Base-by-base conservation (phyloP, 352 stramenopile genomes). In the Globisporangium nodosum region DNA sequence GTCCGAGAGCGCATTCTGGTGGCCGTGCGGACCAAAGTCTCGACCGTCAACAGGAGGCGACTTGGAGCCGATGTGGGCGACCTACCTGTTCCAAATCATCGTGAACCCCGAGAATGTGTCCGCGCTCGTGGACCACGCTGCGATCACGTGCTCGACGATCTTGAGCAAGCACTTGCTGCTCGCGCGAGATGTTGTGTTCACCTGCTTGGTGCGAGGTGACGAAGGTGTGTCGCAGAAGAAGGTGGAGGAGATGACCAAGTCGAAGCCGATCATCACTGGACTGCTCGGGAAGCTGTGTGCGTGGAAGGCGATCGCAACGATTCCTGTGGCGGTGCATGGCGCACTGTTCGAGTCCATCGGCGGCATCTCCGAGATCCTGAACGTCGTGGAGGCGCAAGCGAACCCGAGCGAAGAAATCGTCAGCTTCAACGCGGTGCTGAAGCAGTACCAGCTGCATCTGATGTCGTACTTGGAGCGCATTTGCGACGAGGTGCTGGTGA, bases 271-370 rank as follows among this genome's bases (percentile, higher is more conserved):
- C 18, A 64, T 86, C 27, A 90, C 81, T 3, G 58, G 70, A n/a
- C 52, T 94, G 37, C 35, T 92, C 31, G 74, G 71, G 40, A 77
- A 77, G 16, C 33, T 96, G 15, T 92, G 82, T 37, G 61, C 69
- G 1, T 89, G 81, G 73, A 66, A 64, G 18, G 56, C 64, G 15
- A 66, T 94, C 37, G 69, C 80, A 18, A 88, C 76, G 31, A 93
- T 96, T 50, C 86, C 86, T 3, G 71, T 96, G 33, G 70, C 81
- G 43, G 74, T 92, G 24, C 86, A 96, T 49, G 86, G 81, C 33
- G 81, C 79, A 24, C 56, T 96, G 0, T 94, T 96, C 33, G 86
- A 94, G 57, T 90, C 70, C 12, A 78, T 93, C 54, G 86, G 86
- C 46, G 78, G 77, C 1, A 67, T 91, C 43, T 80, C 84, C 2